phyloP scores from a whole-genome alignment of 164 flowering plant species.

The Magnolia sinica region DNA sequence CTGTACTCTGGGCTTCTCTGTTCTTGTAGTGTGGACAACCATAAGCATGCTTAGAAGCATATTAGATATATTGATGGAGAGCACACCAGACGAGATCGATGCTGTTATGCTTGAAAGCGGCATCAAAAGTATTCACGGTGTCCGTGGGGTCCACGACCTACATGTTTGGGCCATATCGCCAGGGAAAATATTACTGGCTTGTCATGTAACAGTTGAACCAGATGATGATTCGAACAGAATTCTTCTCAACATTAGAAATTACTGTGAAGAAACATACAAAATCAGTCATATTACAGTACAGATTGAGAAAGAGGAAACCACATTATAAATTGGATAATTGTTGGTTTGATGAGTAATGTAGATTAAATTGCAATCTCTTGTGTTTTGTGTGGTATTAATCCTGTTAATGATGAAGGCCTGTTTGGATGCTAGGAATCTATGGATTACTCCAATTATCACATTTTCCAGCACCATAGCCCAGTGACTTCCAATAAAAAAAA shows the following conservation, averaged over 20 bases:
- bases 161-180: conserved; percentile 18
- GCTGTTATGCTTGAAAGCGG: conserved; percentile 19
- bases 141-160: conserved; percentile 1
- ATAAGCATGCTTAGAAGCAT: not conserved
- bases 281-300: conserved; percentile 29
- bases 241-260: conserved; percentile 20
- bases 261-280: conserved; percentile 16
- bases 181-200: conserved; percentile 24
- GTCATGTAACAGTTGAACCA: conserved; percentile 23
- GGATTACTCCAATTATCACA: too few relatives aligned
- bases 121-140: conserved; percentile 20
- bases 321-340: not conserved
- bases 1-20: conserved; percentile 24
- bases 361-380: too few relatives aligned
- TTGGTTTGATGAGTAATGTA: not conserved
- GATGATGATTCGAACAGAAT: conserved; percentile 8
- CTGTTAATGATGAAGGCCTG: too few relatives aligned
- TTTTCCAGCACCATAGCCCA: too few relatives aligned
- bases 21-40: conserved; percentile 19
- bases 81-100: conserved; percentile 8
- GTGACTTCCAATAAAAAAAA: too few relatives aligned
- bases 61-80: not conserved
- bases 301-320: conserved; percentile 14
- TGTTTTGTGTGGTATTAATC: too few relatives aligned
- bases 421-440: too few relatives aligned